Conservation (phyloP, 2,329 filamentous ascomycete genomes). For the Venturia aucupariae region DNA sequence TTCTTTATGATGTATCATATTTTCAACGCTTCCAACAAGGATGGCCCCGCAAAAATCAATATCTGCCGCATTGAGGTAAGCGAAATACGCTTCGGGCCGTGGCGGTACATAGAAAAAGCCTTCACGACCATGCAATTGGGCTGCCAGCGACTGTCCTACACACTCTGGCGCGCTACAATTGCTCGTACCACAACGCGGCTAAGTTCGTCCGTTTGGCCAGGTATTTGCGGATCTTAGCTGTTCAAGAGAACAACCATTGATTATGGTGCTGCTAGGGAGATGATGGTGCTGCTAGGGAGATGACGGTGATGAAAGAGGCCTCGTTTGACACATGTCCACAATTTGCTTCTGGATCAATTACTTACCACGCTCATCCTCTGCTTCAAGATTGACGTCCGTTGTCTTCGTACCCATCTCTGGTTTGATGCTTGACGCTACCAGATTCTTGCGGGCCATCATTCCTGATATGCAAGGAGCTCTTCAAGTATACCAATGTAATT, state of each 20-base stretch:
- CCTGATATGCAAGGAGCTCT: background rate
- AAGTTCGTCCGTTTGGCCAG: background rate
- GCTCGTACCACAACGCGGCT: constrained; percentile 1
- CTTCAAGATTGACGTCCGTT: background rate
- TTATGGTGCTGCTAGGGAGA: background rate
- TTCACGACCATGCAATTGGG: constrained; percentile 4
- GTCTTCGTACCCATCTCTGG: background rate
- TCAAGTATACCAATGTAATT: background rate
- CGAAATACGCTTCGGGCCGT: constrained; percentile 5
- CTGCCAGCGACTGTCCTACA: background rate
- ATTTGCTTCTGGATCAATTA: too few relatives aligned
- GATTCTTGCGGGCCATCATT: background rate
- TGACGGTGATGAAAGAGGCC: background rate
- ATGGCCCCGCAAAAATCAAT: background rate
- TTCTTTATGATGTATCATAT: constrained; percentile 6
- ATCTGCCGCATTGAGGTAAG: background rate
- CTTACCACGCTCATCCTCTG: background rate
- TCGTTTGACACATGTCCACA: background rate
- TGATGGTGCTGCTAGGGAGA: background rate
- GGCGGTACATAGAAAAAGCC: constrained; percentile 2
- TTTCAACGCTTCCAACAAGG: background rate
- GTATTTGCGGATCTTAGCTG: background rate
- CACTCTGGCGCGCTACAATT: background rate
- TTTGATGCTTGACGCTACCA: background rate
- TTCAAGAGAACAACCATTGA: background rate